These are phyloP conservation scores for Globisporangium cederbergense DNA, from an alignment of 352 stramenopile genomes.

Conservation along the genomic window DNA sequence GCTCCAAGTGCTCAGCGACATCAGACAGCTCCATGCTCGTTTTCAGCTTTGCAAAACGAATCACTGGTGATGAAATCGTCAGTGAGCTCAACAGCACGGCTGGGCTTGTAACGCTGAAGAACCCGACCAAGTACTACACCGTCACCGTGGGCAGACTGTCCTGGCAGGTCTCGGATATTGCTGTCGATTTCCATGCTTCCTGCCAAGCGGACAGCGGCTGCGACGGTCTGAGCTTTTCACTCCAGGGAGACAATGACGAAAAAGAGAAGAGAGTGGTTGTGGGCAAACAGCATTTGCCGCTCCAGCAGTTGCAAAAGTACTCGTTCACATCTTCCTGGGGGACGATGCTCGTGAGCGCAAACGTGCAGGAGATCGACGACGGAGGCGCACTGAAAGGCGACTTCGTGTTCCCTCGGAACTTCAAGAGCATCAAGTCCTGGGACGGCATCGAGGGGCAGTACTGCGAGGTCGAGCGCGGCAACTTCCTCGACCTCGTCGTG, in stretches of 20 bases:
- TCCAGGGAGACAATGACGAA: conserved; percentile 16
- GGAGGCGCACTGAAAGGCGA: conserved; percentile 49
- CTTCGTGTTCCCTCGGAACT: conserved; percentile 52
- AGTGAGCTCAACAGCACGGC: conserved; percentile 11
- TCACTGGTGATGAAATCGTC: conserved; percentile 39
- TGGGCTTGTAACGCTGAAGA: conserved; percentile 33
- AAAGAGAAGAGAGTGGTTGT: conserved; percentile 24
- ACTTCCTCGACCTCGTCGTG: conserved; percentile 39
- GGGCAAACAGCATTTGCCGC: conserved; percentile 26
- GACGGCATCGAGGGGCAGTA: conserved; percentile 24
- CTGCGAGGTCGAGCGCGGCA: conserved; percentile 45
- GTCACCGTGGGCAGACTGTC: conserved; percentile 42
- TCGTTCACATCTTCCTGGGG: conserved; percentile 24
- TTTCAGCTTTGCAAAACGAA: conserved; percentile 53
- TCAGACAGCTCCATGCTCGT: conserved; percentile 42
- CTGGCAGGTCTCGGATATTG: conserved; percentile 35
- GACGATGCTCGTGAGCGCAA: conserved; percentile 37
- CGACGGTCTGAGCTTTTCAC: conserved; percentile 21
- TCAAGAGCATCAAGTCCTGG: conserved; percentile 30
- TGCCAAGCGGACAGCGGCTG: conserved; percentile 25
- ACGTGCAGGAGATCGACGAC: conserved; percentile 48
- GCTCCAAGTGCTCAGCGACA: conserved; percentile 19
- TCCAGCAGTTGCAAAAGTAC: conserved; percentile 30
- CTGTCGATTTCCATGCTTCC: conserved; percentile 22
- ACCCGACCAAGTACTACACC: conserved; percentile 41